Evolutionary conservation across 768 basidiomycete species (phyloP), one percentile per base, ranked within the genome.

Genomic region (Tephrocybe sp.): DNA sequence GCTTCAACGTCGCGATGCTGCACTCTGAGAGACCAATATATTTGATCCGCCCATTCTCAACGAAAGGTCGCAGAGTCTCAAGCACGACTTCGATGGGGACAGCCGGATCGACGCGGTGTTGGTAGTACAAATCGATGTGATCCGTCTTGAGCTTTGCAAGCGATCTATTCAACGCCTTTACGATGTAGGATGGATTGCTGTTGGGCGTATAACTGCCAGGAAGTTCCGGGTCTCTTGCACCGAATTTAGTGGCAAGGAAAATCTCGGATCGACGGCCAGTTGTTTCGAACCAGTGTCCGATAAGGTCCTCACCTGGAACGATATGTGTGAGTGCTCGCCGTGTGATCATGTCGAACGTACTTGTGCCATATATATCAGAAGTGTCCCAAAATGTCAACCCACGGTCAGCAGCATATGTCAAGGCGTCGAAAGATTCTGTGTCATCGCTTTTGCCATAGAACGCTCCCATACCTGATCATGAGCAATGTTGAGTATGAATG

Each of bases 171-270:
- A 72, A 45, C 0, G 68, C 63, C 39, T 69, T 55, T 7, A 61
- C 66, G 15, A 73, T 70, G 48, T 77, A 74, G 13, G 35, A 37
- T 27, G 46, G 46, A n/a, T 47, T 26, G 45, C 45, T 38, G 34
- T 13, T 25, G 21, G 36, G 21, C 48, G 73, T 65, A 0, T 76
- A 69, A 47, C 44, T 72, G 38, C 52, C 70, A 48, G 67, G 60
- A n/a, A 28, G 58, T 37, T 15, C 40, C n/a, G 19, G 21, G 12
- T 51, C 61, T 24, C 28, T 5, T 4, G 25, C 30, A 6, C 24
- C 22, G 9, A 60, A 65, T 52, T 86, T 86, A 15, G 82, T 83
- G 1, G 82, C 81, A n/a, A 86, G 70, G 65, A 84, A 86, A 19
- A 83, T 79, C 26, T 78, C 66, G 21, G 66, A 53, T 18, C 78